Base-by-base conservation (phyloP, 345 rosid species). In the Clarkia xantiana region DNA sequence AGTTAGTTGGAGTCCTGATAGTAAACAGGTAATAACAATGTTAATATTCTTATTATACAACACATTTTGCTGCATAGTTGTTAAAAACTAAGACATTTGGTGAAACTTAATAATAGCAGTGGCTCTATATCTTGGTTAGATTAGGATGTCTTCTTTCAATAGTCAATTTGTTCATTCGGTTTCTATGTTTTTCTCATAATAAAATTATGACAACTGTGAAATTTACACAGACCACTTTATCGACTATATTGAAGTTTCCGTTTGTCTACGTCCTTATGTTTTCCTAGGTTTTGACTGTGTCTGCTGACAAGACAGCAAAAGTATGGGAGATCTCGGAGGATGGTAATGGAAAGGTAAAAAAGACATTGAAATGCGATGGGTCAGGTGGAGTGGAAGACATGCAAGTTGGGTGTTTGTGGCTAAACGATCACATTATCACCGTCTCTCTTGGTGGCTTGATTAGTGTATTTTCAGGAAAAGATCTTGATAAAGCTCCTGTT, bases 251-350 rank as follows among this genome's bases (percentile, higher is more conserved):
- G 36, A 29, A 29, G 36, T 29, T 29, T 29, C 36, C 36, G 9
- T 42, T 23, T 39, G 13, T 10, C 45, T 17, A 43, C 15, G 38
- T 45, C 42, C 38, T 56, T 17, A 58, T 44, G 36, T 29, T 45
- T 40, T 45, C 6, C 3, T 67, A 90, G 97, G 91, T 76, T 36
- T 63, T 90, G 46, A 90, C 97, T 2, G 94, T 72, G 13, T 90
- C 97, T 67, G 97, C 97, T 45, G 97, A 90, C 74, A 90, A 90
- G 79, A 75, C 96, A 43, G 94, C 94, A 10, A 90, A 90, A 73
- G 64, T 90, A 45, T 90, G 97, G 97, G 89, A 83, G 42, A 86
- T 90, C 54, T 67, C 72, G 34, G 88, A 80, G 44, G 70, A 75
- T 45, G 90, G 94, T 58, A 73, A 54, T 51, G 94, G 96, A 45